Conservation (phyloP, 441 rosid species). For the Viola pubescens region DNA sequence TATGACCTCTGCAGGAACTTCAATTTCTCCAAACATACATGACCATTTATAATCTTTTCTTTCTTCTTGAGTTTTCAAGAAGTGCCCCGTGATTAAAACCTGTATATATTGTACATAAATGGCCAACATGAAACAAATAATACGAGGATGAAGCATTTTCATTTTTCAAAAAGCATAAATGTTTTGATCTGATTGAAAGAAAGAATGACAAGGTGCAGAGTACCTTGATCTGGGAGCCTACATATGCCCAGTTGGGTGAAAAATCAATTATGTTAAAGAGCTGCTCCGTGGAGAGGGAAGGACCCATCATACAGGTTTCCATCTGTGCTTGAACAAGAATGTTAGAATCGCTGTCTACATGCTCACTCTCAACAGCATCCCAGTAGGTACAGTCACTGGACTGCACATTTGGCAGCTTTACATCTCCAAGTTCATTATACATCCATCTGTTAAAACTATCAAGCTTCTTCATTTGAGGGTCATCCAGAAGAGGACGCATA, state of each 20-base stretch:
- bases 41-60: slow-evolving; percentile 54
- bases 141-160: background rate
- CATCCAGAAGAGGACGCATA: slow-evolving; percentile 15
- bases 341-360: slow-evolving; percentile 39
- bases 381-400: slow-evolving; percentile 54
- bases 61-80: slow-evolving; percentile 54
- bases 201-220: background rate
- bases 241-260: slow-evolving; percentile 70
- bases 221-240: slow-evolving; percentile 56
- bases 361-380: slow-evolving; percentile 58
- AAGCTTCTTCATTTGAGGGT: slow-evolving; percentile 45
- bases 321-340: slow-evolving; percentile 41
- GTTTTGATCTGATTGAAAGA: too few relatives aligned
- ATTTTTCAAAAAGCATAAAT: too few relatives aligned
- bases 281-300: slow-evolving; percentile 72
- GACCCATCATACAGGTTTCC: slow-evolving; percentile 47
- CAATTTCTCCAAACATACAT: slow-evolving; percentile 95
- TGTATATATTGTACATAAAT: slow-evolving; percentile 13
- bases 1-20: slow-evolving; percentile 78
- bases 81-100: slow-evolving; percentile 71
- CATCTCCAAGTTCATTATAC: slow-evolving; percentile 91
- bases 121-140: slow-evolving; percentile 11
- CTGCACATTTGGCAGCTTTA: slow-evolving; percentile 43
- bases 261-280: slow-evolving; percentile 71
- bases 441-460: slow-evolving; percentile 94